Evolutionary conservation across 164 flowering plant genomes (phyloP), one percentile per base, ranked within the genome.

Genomic region (Magnolia kwangsiensis): DNA sequence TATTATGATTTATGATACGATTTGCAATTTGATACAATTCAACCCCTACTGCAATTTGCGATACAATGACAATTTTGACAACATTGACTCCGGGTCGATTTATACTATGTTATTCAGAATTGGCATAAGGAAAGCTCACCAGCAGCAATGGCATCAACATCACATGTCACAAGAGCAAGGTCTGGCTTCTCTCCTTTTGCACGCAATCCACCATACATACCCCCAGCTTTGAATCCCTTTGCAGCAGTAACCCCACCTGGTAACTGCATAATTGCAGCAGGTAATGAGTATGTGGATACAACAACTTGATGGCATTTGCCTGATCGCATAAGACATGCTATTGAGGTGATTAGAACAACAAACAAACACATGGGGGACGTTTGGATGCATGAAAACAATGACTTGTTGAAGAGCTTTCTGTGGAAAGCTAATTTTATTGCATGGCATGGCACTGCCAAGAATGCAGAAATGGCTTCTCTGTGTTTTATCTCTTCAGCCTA

Each of bases 231-330:
- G 81, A 94, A 96, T 61, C 99, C 99, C 77, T 87, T 84, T 18
- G 99, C 95, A 72, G 99, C 97, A 75, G 90, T 90, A 73, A 96
- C 97, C 75, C 99, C 99, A 20, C 99, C 98, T 58, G 91, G 89
- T 76, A 94, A 82, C 98, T 96, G 74, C 29, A 81, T 13, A 61
- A 8, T 63, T 75, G 31, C 69, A 7, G 10, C 68, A 7, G 16
- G 51, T 8, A 61, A 63, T 20, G 20, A 21, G 64, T 14, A 63
- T 45, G 63, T 8, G 27, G 49, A 7, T 18, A 61, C 9, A 16
- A 23, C 21, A 31, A 29, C 18, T 29, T 7, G 24, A 19, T 55
- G n/a, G 20, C 19, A 11, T 10, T n/a, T 8, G 7, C 31, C 61
- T n/a, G 6, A 21, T 72, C 4, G 1, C 9, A 9, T 16, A 63